phyloP scores from a whole-genome alignment of 352 stramenopile species.

The Albugo laibachii region DNA sequence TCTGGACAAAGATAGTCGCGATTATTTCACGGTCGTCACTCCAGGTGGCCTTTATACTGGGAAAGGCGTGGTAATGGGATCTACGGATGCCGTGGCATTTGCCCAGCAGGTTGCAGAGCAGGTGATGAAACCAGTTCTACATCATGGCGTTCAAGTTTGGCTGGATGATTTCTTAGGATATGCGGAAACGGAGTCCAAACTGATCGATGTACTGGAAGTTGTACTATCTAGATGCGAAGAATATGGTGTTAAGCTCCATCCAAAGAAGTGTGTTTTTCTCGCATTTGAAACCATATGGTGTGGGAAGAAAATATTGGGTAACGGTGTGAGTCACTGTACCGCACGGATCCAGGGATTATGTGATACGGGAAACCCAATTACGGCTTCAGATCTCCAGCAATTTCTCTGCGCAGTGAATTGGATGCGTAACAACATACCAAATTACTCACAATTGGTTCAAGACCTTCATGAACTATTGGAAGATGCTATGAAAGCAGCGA shows the following conservation, averaged over 20 bases:
- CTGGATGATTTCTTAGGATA: conserved; percentile 14
- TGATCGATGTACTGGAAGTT: conserved; percentile 7
- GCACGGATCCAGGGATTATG: conserved; percentile 9
- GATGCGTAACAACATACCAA: conserved; percentile 16
- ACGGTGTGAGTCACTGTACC: conserved; percentile 7
- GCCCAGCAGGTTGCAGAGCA: conserved; percentile 8
- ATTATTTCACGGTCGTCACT: conserved; percentile 8
- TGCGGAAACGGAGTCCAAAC: background rate
- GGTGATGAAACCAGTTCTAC: too few relatives aligned
- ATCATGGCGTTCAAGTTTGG: conserved; percentile 10
- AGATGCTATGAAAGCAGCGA: background rate
- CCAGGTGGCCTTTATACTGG: conserved; percentile 9
- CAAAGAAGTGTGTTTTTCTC: conserved; percentile 13
- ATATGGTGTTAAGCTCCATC: conserved; percentile 15
- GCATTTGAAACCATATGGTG: conserved; percentile 8
- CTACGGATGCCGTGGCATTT: conserved; percentile 7
- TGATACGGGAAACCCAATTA: conserved; percentile 3
- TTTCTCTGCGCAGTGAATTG: too few relatives aligned
- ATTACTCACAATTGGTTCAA: conserved; percentile 5
- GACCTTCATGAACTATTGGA: conserved; percentile 6
- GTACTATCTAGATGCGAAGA: conserved; percentile 4
- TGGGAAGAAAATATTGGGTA: conserved; percentile 7
- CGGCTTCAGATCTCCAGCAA: conserved; percentile 10
- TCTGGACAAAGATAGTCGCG: too few relatives aligned
- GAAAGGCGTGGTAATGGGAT: conserved; percentile 6